Evolutionary conservation across 768 basidiomycete species (phyloP), one percentile per base, ranked within the genome.

Genomic region (Suillus cothurnatus): DNA sequence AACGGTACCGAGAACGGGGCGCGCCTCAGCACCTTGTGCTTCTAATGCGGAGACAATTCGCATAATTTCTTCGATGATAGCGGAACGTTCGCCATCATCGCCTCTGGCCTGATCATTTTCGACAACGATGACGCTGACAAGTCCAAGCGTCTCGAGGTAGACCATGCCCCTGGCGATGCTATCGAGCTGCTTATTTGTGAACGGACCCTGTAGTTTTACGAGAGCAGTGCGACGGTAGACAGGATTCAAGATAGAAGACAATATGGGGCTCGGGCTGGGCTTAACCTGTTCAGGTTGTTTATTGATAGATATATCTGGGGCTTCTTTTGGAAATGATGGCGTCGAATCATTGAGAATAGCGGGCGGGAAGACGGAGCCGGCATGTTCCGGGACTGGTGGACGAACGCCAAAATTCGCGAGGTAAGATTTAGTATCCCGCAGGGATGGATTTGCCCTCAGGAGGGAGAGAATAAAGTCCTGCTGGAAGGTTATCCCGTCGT

Each of bases 391-490:
- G 11, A 75, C 69, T 57, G 77, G 73, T 62, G 86, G 86, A 36
- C 88, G 86, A 23, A 88, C 86, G 8, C 92, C 92, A 75, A 99
- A 99, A n/a, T 90, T 93, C 34, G 89, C 91, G 12, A 97, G 85
- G 76, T 97, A 99, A 1, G 90, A 91, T 61, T 89, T 89, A 34
- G 95, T 91, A 74, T 99, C 97, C 68, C 97, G 84, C 61, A 90
- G 77, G 2, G 97, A 98, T 15, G 97, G 97, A 66, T 93, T 94
- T 34, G 97, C 91, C 62, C 92, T 90, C 61, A 99, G 83, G 71
- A 99, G 92, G 38, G 96, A 97, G 63, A 99, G 80, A 72, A 99
- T 95, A 72, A 99, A 96, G 75, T 99, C 97, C 95, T 99, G 75
- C 53, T 45, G 15, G 2, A 39, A 61, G 34, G 21, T 72, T 70